Evolutionary conservation across 1,284 basidiomycete species (phyloP).

Genomic region (Irpex rosettiformis): DNA sequence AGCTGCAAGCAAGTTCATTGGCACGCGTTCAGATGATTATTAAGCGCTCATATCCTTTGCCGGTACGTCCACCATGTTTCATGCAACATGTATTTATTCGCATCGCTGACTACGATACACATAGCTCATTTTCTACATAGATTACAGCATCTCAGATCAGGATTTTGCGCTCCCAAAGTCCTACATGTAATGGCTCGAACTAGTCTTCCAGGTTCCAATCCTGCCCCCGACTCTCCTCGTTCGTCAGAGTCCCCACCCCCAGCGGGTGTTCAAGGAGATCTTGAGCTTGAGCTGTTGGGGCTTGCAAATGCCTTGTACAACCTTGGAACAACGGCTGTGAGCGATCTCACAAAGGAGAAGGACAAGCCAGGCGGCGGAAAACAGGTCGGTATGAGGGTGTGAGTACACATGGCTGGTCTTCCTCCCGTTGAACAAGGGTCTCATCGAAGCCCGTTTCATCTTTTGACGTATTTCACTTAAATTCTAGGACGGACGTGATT

Average conservation of each 20-base stretch:
- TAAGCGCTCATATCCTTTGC: not conserved
- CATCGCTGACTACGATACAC: too few species aligned
- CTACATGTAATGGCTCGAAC: not conserved
- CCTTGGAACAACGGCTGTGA: conserved; percentile 73
- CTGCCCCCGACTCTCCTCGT: conserved; percentile 68
- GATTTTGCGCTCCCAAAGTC: too few species aligned
- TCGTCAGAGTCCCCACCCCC: conserved; percentile 69
- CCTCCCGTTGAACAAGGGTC: not conserved
- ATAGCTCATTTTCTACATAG: too few species aligned
- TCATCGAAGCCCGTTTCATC: not conserved
- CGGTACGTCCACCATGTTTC: not conserved
- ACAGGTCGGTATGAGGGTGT: conserved; percentile 68
- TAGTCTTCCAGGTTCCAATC: conserved; percentile 16
- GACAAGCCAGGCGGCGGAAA: conserved; percentile 64
- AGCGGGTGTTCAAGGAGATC: conserved; percentile 61
- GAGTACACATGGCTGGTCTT: conserved; percentile 22
- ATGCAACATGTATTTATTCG: too few species aligned
- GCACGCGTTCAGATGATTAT: too few species aligned
- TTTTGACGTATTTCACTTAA: not conserved
- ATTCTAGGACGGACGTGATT: conserved; percentile 66
- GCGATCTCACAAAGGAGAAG: conserved; percentile 72
- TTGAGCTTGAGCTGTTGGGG: conserved; percentile 71
- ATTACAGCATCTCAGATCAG: too few species aligned
- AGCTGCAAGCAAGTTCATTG: too few species aligned
- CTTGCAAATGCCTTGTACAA: conserved; percentile 75